Evolutionary conservation across 495 filamentous ascomycete species (phyloP).

Genomic region (Aspergillus biplanus): DNA sequence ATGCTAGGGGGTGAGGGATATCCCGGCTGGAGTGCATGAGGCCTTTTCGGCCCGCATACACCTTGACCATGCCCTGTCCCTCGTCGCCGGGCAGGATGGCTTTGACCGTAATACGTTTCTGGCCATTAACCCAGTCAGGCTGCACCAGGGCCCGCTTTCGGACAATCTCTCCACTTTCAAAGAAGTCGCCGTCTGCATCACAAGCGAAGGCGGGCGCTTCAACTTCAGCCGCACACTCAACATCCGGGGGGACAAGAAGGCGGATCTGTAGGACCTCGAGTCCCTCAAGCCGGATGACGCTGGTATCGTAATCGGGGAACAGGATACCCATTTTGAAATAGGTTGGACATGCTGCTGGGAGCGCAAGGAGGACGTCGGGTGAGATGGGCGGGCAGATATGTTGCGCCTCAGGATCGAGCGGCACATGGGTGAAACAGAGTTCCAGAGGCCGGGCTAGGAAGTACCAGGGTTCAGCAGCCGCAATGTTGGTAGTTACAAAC

Average conservation of each 20-base stretch:
- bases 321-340: constrained; percentile 82
- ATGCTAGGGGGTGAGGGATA: constrained; percentile 88
- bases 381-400: constrained; percentile 89
- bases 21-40: constrained; percentile 95
- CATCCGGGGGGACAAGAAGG: constrained; percentile 81
- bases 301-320: constrained; percentile 90
- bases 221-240: constrained; percentile 93
- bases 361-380: constrained; percentile 77
- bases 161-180: constrained; percentile 87
- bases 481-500: constrained; percentile 72
- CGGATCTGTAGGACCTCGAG: constrained; percentile 91
- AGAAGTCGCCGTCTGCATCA: constrained; percentile 88
- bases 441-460: constrained; percentile 87
- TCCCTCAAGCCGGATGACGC: constrained; percentile 80
- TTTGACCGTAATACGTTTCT: constrained; percentile 91
- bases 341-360: constrained; percentile 82
- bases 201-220: constrained; percentile 78
- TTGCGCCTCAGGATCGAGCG: constrained; percentile 81
- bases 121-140: constrained; percentile 83
- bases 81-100: constrained; percentile 89
- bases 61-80: constrained; percentile 84
- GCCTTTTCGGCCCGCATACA: constrained; percentile 92
- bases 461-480: constrained; percentile 83
- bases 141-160: constrained; percentile 87
- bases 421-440: constrained; percentile 93